These are phyloP conservation scores for Russula sp. DNA, from an alignment of 768 basidiomycete species.

Conservation along the genomic window DNA sequence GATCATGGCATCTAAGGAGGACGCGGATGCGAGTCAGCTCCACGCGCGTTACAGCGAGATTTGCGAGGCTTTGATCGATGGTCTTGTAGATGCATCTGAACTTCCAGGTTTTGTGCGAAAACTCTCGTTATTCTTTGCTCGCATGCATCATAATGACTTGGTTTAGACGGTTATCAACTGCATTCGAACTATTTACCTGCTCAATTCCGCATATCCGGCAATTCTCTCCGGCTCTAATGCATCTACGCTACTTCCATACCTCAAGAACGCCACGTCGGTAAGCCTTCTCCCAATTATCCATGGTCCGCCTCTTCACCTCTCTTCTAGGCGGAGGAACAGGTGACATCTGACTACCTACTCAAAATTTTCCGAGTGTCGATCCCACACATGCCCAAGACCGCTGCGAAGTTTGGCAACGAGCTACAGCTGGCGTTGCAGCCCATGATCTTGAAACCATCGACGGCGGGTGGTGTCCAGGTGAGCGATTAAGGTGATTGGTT, in stretches of 20 bases:
- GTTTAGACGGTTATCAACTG: constrained; percentile 73
- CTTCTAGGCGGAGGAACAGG: constrained; percentile 69
- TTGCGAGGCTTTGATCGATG: constrained; percentile 80
- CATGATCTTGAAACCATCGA: constrained; percentile 85
- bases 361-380: constrained; percentile 83
- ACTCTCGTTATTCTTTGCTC: constrained; percentile 11
- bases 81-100: constrained; percentile 80
- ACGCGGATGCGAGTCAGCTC: constrained; percentile 42
- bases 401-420: constrained; percentile 80
- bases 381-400: constrained; percentile 84
- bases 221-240: constrained; percentile 82
- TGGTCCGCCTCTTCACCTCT: not conserved
- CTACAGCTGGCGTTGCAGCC: constrained; percentile 76
- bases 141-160: not conserved
- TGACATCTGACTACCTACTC: constrained; percentile 78
- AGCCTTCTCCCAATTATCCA: constrained; percentile 23
- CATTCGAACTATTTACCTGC: constrained; percentile 76
- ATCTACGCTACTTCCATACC: constrained; percentile 79
- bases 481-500: constrained; percentile 20
- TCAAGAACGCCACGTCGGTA: constrained; percentile 77
- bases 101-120: constrained; percentile 63
- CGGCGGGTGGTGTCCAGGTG: constrained; percentile 59
- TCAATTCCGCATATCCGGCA: constrained; percentile 75
- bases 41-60: constrained; percentile 72
- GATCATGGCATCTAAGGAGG: constrained; percentile 70